These are phyloP conservation scores for Xylariaceae sp. DNA, from an alignment of 2,329 filamentous ascomycete genomes.

Conservation along the genomic window DNA sequence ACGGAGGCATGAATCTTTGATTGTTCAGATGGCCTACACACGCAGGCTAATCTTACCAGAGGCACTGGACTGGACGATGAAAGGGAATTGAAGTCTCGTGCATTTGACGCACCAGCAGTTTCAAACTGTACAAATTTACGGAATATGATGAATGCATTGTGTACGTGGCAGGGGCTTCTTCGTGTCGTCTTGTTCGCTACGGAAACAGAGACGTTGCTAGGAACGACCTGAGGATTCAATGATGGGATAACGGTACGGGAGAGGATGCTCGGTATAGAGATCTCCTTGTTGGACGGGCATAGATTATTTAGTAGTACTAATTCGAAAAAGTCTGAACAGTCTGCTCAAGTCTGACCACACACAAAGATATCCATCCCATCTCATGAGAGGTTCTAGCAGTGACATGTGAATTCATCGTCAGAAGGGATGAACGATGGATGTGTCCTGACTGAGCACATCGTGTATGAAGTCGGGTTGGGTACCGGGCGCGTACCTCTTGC, in stretches of 20 bases:
- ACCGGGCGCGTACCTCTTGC: no score
- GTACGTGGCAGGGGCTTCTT: slow-evolving; percentile 18
- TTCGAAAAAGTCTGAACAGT: background rate
- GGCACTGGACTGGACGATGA: background rate
- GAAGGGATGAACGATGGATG: background rate
- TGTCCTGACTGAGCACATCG: background rate
- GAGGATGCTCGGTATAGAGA: slow-evolving; percentile 2
- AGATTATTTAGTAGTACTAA: slow-evolving; percentile 13
- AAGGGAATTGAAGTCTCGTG: background rate
- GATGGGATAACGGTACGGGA: slow-evolving; percentile 2
- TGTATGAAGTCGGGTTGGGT: no score
- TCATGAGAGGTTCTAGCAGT: no score
- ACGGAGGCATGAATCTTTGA: background rate
- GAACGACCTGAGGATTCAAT: background rate
- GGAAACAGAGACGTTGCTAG: slow-evolving; percentile 7
- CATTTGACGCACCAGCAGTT: slow-evolving; percentile 9
- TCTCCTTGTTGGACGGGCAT: slow-evolving; percentile 2
- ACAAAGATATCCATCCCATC: no score
- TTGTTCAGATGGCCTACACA: background rate
- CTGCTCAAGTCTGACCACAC: background rate
- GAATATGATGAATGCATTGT: slow-evolving; percentile 22
- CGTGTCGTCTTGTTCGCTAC: slow-evolving; percentile 15
- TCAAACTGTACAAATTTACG: slow-evolving; percentile 25
- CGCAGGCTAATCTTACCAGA: background rate
- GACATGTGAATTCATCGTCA: background rate